A percentile compares a stretch with the other conserved stretches of the same genome.
Evolutionary conservation across 164 flowering plant genomes (phyloP).

Genomic region (Cinnamomum chago): DNA sequence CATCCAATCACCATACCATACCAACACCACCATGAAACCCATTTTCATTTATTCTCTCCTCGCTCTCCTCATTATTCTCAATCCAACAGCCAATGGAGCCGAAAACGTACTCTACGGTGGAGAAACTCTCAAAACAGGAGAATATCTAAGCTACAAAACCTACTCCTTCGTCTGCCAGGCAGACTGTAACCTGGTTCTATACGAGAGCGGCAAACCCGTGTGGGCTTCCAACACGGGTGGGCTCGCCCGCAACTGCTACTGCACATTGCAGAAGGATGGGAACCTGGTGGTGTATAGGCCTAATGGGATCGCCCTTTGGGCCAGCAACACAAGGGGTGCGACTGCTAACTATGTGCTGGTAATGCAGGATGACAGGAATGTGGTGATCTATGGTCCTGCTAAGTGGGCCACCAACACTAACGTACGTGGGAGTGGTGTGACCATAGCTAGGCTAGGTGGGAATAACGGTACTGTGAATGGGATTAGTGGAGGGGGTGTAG

Average conservation of each 20-base stretch:
- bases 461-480: no score
- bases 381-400: neutral
- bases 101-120: constrained; percentile 1
- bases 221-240: constrained; percentile 7
- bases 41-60: neutral
- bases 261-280: neutral
- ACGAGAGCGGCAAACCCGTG: neutral
- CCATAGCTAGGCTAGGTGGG: no score
- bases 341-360: neutral
- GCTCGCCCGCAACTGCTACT: neutral
- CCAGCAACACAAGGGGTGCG: neutral
- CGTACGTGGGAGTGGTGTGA: neutral
- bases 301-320: neutral
- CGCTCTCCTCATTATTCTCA: neutral
- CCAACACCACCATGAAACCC: no score
- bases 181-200: constrained; percentile 7
- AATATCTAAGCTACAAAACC: neutral
- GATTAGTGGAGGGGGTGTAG: no score
- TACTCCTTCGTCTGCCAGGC: neutral
- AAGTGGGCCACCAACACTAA: neutral
- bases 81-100: neutral
- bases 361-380: neutral
- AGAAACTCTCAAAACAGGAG: neutral
- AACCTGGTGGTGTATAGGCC: neutral
- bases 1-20: no score